Conservation (phyloP, 2,329 filamentous ascomycete species). For the Teratosphaeriaceae sp. region DNA sequence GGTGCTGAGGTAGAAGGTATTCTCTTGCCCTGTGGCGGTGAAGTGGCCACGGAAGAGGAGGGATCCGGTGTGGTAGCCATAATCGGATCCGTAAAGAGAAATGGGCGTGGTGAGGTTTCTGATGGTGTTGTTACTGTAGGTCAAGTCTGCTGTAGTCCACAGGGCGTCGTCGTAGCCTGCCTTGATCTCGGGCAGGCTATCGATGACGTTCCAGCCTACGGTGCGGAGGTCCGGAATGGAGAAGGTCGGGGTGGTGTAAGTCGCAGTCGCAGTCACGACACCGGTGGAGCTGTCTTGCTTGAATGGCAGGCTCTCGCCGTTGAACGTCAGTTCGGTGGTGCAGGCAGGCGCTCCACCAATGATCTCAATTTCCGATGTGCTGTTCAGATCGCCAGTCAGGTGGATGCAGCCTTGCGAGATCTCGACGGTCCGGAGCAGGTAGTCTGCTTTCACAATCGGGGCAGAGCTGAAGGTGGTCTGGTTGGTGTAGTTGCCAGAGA, state of each 20-base stretch:
- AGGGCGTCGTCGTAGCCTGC: slow-evolving; percentile 59
- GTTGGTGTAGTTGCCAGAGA: slow-evolving; percentile 27
- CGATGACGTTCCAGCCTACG: slow-evolving; percentile 61
- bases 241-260: slow-evolving; percentile 46
- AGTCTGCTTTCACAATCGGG: slow-evolving; percentile 58
- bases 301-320: slow-evolving; percentile 40
- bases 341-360: slow-evolving; percentile 52
- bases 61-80: slow-evolving; percentile 64
- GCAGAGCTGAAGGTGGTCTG: slow-evolving; percentile 29
- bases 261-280: slow-evolving; percentile 46
- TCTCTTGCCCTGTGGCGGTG: slow-evolving; percentile 54
- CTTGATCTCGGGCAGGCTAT: slow-evolving; percentile 64
- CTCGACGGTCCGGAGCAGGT: slow-evolving; percentile 55
- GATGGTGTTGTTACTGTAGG: slow-evolving; percentile 54
- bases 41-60: slow-evolving; percentile 67
- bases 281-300: slow-evolving; percentile 24
- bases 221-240: slow-evolving; percentile 51
- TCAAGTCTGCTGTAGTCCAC: slow-evolving; percentile 57
- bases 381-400: slow-evolving; percentile 65
- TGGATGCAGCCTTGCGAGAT: slow-evolving; percentile 51
- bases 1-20: slow-evolving; percentile 47
- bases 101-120: slow-evolving; percentile 54
- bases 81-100: slow-evolving; percentile 61
- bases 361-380: slow-evolving; percentile 60
- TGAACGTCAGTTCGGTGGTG: slow-evolving; percentile 55